Conservation (phyloP, 23 red algal species). For the Gracilaria gracilis region DNA sequence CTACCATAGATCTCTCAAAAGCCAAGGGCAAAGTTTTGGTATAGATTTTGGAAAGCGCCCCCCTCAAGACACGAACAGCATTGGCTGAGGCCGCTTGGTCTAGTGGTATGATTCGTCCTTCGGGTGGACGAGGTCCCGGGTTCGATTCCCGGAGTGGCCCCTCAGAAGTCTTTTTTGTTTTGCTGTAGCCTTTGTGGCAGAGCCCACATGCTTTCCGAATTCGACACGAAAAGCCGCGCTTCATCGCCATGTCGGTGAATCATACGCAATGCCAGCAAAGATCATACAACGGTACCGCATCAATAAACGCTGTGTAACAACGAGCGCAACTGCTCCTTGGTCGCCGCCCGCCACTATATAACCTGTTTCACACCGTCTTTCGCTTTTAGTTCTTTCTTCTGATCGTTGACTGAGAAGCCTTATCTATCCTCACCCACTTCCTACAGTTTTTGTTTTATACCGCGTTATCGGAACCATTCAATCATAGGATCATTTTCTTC, state of each 20-base stretch:
- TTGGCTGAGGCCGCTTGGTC: conserved; percentile 64
- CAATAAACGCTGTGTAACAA: conserved; percentile 1
- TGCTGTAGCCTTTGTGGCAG: neutral
- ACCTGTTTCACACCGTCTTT: neutral
- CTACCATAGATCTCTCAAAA: neutral
- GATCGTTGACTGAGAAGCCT: neutral
- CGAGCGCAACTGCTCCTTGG: neutral
- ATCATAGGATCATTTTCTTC: neutral
- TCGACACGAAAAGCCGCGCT: conserved; percentile 1
- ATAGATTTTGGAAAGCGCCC: neutral
- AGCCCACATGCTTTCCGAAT: neutral
- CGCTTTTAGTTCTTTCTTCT: neutral
- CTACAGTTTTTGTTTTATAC: neutral
- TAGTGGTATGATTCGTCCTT: conserved; percentile 83
- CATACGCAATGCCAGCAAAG: neutral
- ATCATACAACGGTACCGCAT: neutral
- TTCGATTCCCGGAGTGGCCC: conserved; percentile 78
- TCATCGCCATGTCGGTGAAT: conserved; percentile 16
- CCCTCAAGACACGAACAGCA: neutral
- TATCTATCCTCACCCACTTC: neutral
- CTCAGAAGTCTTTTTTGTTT: neutral
- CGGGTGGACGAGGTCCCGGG: conserved; percentile 79
- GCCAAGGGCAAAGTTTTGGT: too few relatives aligned
- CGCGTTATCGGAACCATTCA: neutral
- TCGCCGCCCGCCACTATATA: neutral